Percentiles rank a stretch among this genome's conserved stretches.
These are phyloP conservation scores for Penicillium argentinense DNA, from an alignment of 495 filamentous ascomycete species.

Conservation along the genomic window DNA sequence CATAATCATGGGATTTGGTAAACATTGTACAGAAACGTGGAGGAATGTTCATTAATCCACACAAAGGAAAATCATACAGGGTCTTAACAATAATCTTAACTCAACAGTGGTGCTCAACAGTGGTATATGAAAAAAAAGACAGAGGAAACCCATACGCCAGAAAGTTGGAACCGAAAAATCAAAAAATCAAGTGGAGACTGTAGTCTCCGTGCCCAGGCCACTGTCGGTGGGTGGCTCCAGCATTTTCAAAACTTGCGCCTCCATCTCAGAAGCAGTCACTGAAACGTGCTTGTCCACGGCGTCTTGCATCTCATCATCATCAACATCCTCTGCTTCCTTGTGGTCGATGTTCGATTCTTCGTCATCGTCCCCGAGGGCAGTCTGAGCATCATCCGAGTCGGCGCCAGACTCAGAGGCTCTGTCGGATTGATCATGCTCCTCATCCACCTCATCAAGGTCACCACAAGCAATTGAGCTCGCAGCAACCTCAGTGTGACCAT, in stretches of 20 bases:
- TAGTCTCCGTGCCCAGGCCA: slow-evolving; percentile 45
- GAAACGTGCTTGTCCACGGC: slow-evolving; percentile 16
- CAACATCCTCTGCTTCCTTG: slow-evolving; percentile 14
- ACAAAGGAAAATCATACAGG: slow-evolving; percentile 27
- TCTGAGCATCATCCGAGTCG: slow-evolving; percentile 19
- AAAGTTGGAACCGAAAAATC: slow-evolving; percentile 6
- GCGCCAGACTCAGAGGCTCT: background rate
- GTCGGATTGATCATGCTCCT: slow-evolving; percentile 9
- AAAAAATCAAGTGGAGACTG: slow-evolving; percentile 26
- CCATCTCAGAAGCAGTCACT: slow-evolving; percentile 32
- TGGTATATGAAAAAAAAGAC: slow-evolving; percentile 32
- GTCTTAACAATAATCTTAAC: slow-evolving; percentile 14
- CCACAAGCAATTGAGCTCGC: slow-evolving; percentile 14
- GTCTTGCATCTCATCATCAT: slow-evolving; percentile 15
- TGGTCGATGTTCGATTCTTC: no score
- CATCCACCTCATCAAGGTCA: slow-evolving; percentile 3
- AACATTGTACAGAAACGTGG: background rate
- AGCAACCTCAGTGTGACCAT: slow-evolving; percentile 5
- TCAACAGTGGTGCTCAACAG: slow-evolving; percentile 19
- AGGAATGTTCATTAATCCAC: slow-evolving; percentile 11
- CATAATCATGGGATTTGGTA: no score
- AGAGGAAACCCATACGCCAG: slow-evolving; percentile 18
- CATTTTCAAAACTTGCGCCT: slow-evolving; percentile 28
- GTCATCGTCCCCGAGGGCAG: slow-evolving; percentile 16
- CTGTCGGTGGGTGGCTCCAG: slow-evolving; percentile 43